Conservation (phyloP, 2,329 filamentous ascomycete species). For the Alternaria atra region DNA sequence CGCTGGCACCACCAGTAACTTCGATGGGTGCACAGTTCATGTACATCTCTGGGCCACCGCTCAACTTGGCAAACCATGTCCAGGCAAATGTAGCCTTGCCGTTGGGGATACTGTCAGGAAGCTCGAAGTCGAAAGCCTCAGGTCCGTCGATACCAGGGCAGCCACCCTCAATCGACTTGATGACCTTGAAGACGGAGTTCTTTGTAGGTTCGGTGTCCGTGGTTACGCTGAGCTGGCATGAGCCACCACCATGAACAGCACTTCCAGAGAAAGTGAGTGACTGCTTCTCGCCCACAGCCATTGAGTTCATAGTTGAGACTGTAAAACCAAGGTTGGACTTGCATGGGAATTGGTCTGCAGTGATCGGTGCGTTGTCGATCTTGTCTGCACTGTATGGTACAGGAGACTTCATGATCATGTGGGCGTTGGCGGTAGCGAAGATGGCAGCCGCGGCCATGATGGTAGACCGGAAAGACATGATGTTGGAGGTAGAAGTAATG, state of each 20-base stretch:
- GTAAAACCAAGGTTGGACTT: constrained; percentile 45
- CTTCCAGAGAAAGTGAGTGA: too few species aligned
- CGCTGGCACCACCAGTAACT: constrained; percentile 65
- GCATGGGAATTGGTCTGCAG: constrained; percentile 77
- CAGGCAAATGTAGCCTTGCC: constrained; percentile 85
- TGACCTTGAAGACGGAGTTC: constrained; percentile 80
- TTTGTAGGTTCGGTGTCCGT: constrained; percentile 62
- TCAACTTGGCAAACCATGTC: too few species aligned
- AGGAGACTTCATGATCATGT: constrained; percentile 77
- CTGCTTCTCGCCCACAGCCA: too few species aligned
- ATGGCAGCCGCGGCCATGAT: constrained; percentile 61
- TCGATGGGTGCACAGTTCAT: constrained; percentile 89
- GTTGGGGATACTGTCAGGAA: constrained; percentile 75
- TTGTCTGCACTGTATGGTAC: constrained; percentile 65
- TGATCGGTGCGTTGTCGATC: constrained; percentile 72
- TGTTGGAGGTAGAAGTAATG: constrained; percentile 32
- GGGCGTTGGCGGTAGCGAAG: constrained; percentile 70
- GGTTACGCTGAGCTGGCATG: constrained; percentile 86
- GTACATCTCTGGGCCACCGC: constrained; percentile 83
- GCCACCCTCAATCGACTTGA: constrained; percentile 86
- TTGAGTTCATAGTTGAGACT: constrained; percentile 46
- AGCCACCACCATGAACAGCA: constrained; percentile 91
- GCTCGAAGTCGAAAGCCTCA: too few species aligned
- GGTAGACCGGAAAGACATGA: constrained; percentile 61
- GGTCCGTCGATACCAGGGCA: too few species aligned